Evolutionary conservation across 1,284 basidiomycete genomes (phyloP).

Genomic region (Trametes hirsuta): DNA sequence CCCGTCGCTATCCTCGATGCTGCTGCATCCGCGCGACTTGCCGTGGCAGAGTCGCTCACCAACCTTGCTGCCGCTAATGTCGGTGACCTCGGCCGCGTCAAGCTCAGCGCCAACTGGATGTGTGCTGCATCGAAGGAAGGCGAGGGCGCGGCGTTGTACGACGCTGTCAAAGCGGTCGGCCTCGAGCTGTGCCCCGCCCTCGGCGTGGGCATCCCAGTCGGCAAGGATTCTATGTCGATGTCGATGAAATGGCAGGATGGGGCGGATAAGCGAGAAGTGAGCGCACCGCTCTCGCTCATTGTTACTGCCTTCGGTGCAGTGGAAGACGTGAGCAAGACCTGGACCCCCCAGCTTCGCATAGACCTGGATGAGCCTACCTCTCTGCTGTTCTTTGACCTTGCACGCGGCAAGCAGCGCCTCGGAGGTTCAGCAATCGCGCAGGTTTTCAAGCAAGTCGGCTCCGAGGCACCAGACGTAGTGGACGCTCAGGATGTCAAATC

Average conservation of each 20-base stretch:
- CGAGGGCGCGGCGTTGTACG: conserved; percentile 91
- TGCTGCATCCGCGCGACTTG: conserved; percentile 94
- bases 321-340: conserved; percentile 78
- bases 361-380: conserved; percentile 68
- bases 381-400: conserved; percentile 91
- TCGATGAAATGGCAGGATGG: conserved; percentile 89
- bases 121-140: conserved; percentile 90
- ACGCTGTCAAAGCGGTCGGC: conserved; percentile 92
- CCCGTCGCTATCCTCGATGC: conserved; percentile 88
- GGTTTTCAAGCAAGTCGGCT: conserved; percentile 91
- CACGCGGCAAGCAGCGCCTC: conserved; percentile 80
- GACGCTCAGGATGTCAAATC: conserved; percentile 77
- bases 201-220: conserved; percentile 94
- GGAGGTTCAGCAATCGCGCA: conserved; percentile 97
- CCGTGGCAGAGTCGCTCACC: conserved; percentile 91
- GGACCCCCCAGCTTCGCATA: conserved; percentile 89
- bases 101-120: conserved; percentile 99
- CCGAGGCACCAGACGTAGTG: conserved; percentile 90
- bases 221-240: conserved; percentile 99
- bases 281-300: conserved; percentile 89
- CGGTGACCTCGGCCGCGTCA: conserved; percentile 75
- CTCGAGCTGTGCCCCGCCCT: conserved; percentile 95
- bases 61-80: conserved; percentile 89
- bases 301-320: conserved; percentile 95
- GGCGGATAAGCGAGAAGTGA: conserved; percentile 76